Conservation (phyloP, 768 basidiomycete genomes). For the Rubroboletus pulcherrimus region DNA sequence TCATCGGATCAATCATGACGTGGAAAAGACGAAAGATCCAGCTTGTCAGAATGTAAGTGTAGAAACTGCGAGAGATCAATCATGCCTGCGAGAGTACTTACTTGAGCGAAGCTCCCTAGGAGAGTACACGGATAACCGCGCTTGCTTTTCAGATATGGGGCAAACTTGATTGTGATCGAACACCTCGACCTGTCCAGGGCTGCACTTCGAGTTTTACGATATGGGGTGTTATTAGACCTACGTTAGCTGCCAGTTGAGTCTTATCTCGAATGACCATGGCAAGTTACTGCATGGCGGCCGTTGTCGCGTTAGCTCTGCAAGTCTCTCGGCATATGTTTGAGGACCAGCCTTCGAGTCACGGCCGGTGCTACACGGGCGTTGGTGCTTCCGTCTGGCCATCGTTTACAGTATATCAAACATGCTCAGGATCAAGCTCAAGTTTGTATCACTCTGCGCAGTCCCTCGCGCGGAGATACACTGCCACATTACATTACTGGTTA, state of each 20-base stretch:
- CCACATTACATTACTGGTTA: not conserved
- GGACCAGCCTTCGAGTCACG: too few species aligned
- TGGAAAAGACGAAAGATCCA: not conserved
- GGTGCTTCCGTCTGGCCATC: not conserved
- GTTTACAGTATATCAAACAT: not conserved
- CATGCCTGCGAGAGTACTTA: not conserved
- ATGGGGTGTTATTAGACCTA: not conserved
- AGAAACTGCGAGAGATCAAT: not conserved
- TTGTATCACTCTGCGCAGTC: too few species aligned
- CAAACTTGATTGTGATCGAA: not conserved
- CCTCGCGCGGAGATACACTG: constrained; percentile 2
- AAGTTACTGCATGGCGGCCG: not conserved
- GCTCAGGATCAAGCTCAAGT: not conserved
- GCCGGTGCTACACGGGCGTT: not conserved
- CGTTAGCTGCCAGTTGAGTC: not conserved
- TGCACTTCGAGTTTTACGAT: not conserved
- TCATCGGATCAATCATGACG: constrained; percentile 4
- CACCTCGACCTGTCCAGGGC: not conserved
- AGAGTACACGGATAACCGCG: not conserved
- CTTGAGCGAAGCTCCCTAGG: not conserved
- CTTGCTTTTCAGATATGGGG: not conserved
- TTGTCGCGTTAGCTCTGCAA: not conserved
- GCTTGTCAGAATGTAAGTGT: not conserved
- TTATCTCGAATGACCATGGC: not conserved
- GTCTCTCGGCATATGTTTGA: not conserved